Conservation (phyloP, 768 basidiomycete species). For the Collybiopsis luxurians region DNA sequence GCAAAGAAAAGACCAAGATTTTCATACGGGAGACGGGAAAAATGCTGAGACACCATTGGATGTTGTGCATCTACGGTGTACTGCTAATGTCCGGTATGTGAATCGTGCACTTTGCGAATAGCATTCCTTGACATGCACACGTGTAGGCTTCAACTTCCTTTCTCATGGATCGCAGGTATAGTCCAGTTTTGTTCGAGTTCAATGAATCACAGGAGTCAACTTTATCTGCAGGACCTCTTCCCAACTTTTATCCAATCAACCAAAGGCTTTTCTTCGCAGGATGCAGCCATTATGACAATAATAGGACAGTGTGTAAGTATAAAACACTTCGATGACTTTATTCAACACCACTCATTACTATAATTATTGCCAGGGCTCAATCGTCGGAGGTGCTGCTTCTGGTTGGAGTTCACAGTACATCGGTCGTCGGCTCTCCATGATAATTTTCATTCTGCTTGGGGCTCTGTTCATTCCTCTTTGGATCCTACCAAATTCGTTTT, state of each 20-base stretch:
- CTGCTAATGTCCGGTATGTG: slow-evolving; percentile 48
- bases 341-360: no score
- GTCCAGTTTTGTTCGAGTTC: slow-evolving; percentile 19
- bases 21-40: slow-evolving; percentile 54
- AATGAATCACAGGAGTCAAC: not conserved
- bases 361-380: not conserved
- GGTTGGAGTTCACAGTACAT: slow-evolving; percentile 54
- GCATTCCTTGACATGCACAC: not conserved
- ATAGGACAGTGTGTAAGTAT: slow-evolving; percentile 45
- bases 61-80: slow-evolving; percentile 57
- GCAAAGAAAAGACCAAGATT: slow-evolving; percentile 38
- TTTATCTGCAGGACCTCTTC: slow-evolving; percentile 44
- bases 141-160: slow-evolving; percentile 52
- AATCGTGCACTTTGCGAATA: not conserved
- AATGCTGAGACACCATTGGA: slow-evolving; percentile 63
- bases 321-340: not conserved
- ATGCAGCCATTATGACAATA: slow-evolving; percentile 63
- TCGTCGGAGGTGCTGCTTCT: slow-evolving; percentile 52
- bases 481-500: slow-evolving; percentile 59
- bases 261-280: slow-evolving; percentile 48
- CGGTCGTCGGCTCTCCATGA: slow-evolving; percentile 60
- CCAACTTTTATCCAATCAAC: slow-evolving; percentile 57
- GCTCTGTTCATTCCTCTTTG: slow-evolving; percentile 58
- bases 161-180: slow-evolving; percentile 48
- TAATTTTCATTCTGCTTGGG: slow-evolving; percentile 40